Evolutionary conservation across 805 yeast genomes (phyloP).

Genomic region (Kazachstania bromeliacearum): DNA sequence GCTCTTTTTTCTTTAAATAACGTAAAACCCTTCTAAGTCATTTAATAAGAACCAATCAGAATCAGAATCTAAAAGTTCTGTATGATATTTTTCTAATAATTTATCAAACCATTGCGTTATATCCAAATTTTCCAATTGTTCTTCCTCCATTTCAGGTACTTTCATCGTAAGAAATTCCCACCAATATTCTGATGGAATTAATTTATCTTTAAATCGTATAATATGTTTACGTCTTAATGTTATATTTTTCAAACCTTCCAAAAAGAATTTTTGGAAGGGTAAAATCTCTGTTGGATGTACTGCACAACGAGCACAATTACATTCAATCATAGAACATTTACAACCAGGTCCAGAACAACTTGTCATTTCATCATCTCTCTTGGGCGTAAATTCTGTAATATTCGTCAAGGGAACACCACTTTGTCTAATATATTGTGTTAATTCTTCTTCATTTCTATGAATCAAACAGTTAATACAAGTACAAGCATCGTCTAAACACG

Average conservation of each 20-base stretch:
- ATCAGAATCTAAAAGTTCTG: constrained; percentile 13
- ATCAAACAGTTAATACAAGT: constrained; percentile 27
- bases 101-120: constrained; percentile 24
- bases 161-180: constrained; percentile 26
- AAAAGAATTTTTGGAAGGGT: constrained; percentile 18
- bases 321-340: constrained; percentile 17
- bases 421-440: constrained; percentile 21
- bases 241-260: constrained; percentile 20
- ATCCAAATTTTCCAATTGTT: constrained; percentile 17
- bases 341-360: constrained; percentile 10
- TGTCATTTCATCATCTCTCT: neutral
- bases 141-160: constrained; percentile 17
- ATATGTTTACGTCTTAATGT: constrained; percentile 21
- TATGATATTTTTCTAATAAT: constrained; percentile 12
- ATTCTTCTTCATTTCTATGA: constrained; percentile 29
- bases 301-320: constrained; percentile 18
- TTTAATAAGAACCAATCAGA: constrained; percentile 5
- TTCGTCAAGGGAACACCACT: constrained; percentile 27
- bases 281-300: constrained; percentile 23
- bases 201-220: constrained; percentile 20
- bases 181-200: constrained; percentile 28
- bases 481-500: constrained; percentile 27
- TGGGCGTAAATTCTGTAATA: constrained; percentile 4
- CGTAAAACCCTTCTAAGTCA: constrained; percentile 11
- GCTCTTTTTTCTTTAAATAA: constrained; percentile 2